Conservation (phyloP, 2,329 filamentous ascomycete genomes). For the Lojkania enalia region DNA sequence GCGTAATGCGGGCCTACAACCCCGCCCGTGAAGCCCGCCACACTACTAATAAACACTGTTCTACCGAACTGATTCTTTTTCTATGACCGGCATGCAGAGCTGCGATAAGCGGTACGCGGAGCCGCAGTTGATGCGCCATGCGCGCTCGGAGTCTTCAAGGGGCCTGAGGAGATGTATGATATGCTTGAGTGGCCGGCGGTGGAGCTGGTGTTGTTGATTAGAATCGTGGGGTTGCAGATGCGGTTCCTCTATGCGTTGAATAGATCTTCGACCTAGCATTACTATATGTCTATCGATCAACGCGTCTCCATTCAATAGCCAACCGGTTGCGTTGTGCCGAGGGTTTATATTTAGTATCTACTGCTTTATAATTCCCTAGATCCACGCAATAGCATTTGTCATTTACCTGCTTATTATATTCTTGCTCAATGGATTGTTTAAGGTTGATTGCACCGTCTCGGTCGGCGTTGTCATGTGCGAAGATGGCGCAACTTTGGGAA, state of each 20-base stretch:
- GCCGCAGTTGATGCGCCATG: constrained; percentile 45
- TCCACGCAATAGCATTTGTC: too few species aligned
- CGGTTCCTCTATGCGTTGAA: too few species aligned
- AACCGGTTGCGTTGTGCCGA: too few species aligned
- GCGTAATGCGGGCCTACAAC: constrained; percentile 48
- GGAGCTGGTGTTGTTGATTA: constrained; percentile 48
- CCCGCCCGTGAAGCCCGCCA: constrained; percentile 47
- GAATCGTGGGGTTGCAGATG: constrained; percentile 35
- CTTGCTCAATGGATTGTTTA: too few species aligned
- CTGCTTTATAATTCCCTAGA: too few species aligned
- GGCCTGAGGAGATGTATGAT: constrained; percentile 30
- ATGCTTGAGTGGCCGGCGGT: constrained; percentile 27
- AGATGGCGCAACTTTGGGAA: constrained; percentile 47
- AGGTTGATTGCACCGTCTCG: too few species aligned
- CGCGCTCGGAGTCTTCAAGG: constrained; percentile 42
- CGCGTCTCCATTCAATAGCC: too few species aligned
- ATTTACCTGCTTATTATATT: too few species aligned
- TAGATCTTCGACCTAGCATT: too few species aligned
- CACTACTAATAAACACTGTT: constrained; percentile 44
- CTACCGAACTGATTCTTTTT: constrained; percentile 40
- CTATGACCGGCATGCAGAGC: constrained; percentile 45
- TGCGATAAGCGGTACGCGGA: constrained; percentile 44
- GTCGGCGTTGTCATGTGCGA: constrained; percentile 53
- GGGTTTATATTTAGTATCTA: too few species aligned
- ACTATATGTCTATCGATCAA: too few species aligned